Evolutionary conservation across 441 rosid species (phyloP).

Genomic region (Pelargonium australe): DNA sequence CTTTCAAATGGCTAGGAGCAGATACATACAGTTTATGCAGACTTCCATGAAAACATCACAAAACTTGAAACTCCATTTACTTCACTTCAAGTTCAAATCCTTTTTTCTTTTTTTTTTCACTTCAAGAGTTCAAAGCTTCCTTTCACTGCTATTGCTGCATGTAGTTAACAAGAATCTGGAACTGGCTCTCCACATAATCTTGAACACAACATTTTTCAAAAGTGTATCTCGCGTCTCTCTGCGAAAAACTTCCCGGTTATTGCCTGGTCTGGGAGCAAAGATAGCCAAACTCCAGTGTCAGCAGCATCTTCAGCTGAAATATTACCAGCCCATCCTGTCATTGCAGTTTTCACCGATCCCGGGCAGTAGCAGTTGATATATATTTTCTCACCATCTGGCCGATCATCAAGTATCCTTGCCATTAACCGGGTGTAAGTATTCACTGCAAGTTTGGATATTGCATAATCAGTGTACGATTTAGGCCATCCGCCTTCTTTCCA

Average conservation of each 20-base stretch:
- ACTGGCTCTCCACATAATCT: neutral
- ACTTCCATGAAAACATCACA: too few relatives aligned
- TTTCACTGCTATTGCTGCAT: too few relatives aligned
- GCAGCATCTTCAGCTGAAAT: slow-evolving; percentile 68
- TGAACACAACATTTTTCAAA: slow-evolving; percentile 30
- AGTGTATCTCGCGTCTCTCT: slow-evolving; percentile 81
- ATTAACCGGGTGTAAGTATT: slow-evolving; percentile 61
- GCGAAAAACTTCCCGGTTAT: slow-evolving; percentile 80
- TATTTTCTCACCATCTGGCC: slow-evolving; percentile 62
- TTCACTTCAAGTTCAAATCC: too few relatives aligned
- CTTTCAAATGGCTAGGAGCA: too few relatives aligned
- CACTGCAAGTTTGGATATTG: slow-evolving; percentile 84
- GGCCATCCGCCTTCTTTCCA: slow-evolving; percentile 95
- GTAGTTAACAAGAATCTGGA: neutral
- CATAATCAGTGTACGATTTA: slow-evolving; percentile 64
- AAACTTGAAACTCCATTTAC: too few relatives aligned
- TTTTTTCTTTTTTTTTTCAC: too few relatives aligned
- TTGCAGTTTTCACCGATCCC: slow-evolving; percentile 90
- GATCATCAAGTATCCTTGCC: slow-evolving; percentile 44
- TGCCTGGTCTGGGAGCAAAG: slow-evolving; percentile 57
- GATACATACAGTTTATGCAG: too few relatives aligned
- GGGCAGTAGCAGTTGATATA: slow-evolving; percentile 83
- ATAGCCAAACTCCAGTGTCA: slow-evolving; percentile 90
- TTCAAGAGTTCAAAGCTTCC: too few relatives aligned
- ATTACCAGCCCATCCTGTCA: slow-evolving; percentile 88